Evolutionary conservation across 352 stramenopile genomes (phyloP), one percentile per base, ranked within the genome.

Genomic region (Ophiocytium majus): DNA sequence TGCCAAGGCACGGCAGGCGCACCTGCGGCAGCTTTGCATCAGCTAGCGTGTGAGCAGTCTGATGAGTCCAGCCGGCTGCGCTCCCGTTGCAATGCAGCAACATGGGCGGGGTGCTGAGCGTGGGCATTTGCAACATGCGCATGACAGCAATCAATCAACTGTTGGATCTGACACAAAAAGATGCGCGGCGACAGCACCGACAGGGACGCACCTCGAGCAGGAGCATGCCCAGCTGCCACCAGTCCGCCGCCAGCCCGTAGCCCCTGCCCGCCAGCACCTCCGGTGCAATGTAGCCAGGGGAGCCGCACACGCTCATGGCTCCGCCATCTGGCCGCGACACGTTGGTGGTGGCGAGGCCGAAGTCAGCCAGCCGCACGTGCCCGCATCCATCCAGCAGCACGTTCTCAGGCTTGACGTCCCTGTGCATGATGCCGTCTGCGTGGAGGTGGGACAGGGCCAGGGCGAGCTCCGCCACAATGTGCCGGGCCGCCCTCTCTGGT

Each of bases 321-420:
- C 83, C 83, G 9, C 10, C 28, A 0, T 33, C 79, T 28, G 81
- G 49, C 28, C 34, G 10, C 28, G 0, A 33, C 9, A 96, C 93
- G 85, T 95, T 91, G 81, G 94, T 92, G 88, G 97, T 97, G 74
- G 93, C 92, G 5, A 98, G 88, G 17, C 94, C 94, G 90, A 97
- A 97, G 88, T 97, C 94, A 0, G 93, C 93, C 66, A 97, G 92
- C 86, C 95, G 94, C 83, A 97, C 93, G 89, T 97, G 93, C 0
- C 94, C 94, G 90, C 95, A 92, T 82, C 94, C 92, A 82, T 97
- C 93, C 14, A 97, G 91, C 43, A 98, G 50, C 80, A 97, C 96
- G 88, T 98, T 98, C 87, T 78, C 66, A 78, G 94, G 94, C 89
- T 97, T 97, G 83, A 98, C 94, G 85, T 98, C 94, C 71, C 94